These are phyloP conservation scores for Articulospora tetracladia DNA, from an alignment of 495 filamentous ascomycete species.

Conservation along the genomic window DNA sequence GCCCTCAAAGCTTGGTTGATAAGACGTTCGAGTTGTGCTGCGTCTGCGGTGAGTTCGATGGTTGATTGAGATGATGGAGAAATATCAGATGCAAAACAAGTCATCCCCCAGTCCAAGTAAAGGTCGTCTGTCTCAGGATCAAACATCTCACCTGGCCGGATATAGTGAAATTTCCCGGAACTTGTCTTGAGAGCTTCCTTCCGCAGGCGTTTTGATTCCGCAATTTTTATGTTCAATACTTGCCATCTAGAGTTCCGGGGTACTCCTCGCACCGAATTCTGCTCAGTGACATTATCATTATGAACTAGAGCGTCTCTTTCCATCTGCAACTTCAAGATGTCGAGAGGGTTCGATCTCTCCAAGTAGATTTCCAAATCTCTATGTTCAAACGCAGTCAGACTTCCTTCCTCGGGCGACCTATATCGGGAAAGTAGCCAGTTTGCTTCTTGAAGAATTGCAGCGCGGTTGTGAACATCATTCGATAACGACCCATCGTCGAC, in stretches of 20 bases:
- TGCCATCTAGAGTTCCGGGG: no score
- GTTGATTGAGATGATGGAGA: neutral
- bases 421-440: neutral
- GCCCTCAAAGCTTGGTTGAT: neutral
- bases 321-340: no score
- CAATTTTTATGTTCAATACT: neutral
- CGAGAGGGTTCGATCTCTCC: no score
- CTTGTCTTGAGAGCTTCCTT: neutral
- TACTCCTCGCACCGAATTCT: no score
- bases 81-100: neutral
- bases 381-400: no score
- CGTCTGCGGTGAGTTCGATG: neutral
- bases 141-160: neutral
- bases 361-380: no score
- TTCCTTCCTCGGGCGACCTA: no score
- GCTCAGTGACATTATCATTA: no score
- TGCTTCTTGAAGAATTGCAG: neutral
- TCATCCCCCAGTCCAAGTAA: neutral
- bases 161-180: neutral
- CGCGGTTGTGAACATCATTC: neutral
- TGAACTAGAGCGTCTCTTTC: no score
- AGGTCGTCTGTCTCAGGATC: neutral
- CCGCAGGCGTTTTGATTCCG: neutral
- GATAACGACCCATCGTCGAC: constrained; percentile 6
- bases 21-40: neutral